These are phyloP conservation scores for Rhizopogon rudus DNA, from an alignment of 768 basidiomycete genomes.

Conservation along the genomic window DNA sequence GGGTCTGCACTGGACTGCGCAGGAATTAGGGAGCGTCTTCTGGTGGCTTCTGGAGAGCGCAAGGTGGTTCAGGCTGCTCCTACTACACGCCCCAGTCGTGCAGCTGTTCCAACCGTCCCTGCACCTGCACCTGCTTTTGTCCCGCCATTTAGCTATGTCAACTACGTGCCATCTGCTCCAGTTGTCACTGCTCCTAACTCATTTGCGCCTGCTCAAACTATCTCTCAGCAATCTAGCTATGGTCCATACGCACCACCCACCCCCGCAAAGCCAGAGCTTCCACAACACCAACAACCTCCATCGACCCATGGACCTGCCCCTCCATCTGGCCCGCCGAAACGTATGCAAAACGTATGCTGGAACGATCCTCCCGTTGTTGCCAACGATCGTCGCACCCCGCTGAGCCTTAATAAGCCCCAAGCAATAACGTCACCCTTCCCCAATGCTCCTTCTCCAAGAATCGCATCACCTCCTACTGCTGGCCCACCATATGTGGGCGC, in stretches of 20 bases:
- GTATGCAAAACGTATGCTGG: conserved; percentile 78
- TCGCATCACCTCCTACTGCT: conserved; percentile 38
- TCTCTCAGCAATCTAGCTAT: conserved; percentile 7
- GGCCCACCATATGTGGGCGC: conserved; percentile 38
- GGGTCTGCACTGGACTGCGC: conserved; percentile 45
- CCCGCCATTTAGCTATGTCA: conserved; percentile 1
- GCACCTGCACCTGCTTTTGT: conserved; percentile 9
- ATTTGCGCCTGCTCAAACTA: conserved; percentile 28
- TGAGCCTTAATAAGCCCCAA: conserved; percentile 48
- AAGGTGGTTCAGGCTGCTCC: conserved; percentile 3
- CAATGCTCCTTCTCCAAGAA: conserved; percentile 37
- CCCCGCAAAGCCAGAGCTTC: conserved; percentile 22
- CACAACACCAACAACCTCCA: conserved; percentile 30
- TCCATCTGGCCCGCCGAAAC: conserved; percentile 53
- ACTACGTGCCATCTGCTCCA: conserved; percentile 9
- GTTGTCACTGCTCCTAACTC: conserved; percentile 18
- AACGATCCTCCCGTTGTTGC: conserved; percentile 75
- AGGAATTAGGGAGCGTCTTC: conserved; percentile 41
- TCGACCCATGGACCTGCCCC: conserved; percentile 41
- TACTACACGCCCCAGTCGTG: conserved; percentile 26
- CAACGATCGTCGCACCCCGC: conserved; percentile 42
- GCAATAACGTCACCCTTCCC: conserved; percentile 91
- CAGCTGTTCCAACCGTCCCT: conserved; percentile 22
- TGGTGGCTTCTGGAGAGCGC: conserved; percentile 31
- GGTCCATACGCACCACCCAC: conserved; percentile 4